A percentile compares a stretch with the other conserved stretches of the same genome.
These are phyloP conservation scores for Globisporangium uncinulatum DNA, from an alignment of 352 stramenopile genomes.

Conservation along the genomic window DNA sequence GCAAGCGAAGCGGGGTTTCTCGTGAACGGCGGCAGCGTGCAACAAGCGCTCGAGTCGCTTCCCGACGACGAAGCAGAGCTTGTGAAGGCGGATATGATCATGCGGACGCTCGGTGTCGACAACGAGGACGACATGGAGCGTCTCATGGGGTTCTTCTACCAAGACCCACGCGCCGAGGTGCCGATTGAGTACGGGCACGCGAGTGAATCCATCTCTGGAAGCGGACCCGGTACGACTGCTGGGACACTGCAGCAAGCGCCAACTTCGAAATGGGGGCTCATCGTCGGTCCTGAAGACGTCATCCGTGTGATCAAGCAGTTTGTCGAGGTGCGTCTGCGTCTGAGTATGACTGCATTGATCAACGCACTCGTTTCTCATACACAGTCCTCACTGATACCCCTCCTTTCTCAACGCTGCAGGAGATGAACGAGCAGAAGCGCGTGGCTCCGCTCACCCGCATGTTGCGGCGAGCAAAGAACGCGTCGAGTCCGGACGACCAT, in stretches of 20 bases:
- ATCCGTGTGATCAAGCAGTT: constrained; percentile 85
- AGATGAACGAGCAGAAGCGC: constrained; percentile 68
- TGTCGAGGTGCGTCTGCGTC: constrained; percentile 54
- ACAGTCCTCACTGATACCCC: constrained; percentile 1
- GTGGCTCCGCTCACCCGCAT: constrained; percentile 40
- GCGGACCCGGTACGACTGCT: neutral
- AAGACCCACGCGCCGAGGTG: constrained; percentile 57
- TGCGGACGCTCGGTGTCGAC: constrained; percentile 79
- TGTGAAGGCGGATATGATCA: constrained; percentile 85
- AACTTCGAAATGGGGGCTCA: constrained; percentile 50
- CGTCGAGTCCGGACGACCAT: constrained; percentile 4
- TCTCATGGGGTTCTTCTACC: constrained; percentile 75
- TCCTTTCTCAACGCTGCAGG: constrained; percentile 16
- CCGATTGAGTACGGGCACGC: constrained; percentile 21
- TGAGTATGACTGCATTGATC: neutral
- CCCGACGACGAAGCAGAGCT: constrained; percentile 76
- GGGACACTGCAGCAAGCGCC: constrained; percentile 10
- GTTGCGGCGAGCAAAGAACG: constrained; percentile 23
- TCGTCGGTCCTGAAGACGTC: constrained; percentile 81
- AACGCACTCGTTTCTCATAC: no score
- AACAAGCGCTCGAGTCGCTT: constrained; percentile 69
- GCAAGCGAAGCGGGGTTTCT: constrained; percentile 85
- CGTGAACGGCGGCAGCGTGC: constrained; percentile 66
- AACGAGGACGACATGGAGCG: constrained; percentile 84
- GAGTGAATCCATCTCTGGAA: neutral